Percentiles rank a stretch among this genome's conserved stretches.
Evolutionary conservation across 768 basidiomycete species (phyloP).

Genomic region (Galerina sulciceps): DNA sequence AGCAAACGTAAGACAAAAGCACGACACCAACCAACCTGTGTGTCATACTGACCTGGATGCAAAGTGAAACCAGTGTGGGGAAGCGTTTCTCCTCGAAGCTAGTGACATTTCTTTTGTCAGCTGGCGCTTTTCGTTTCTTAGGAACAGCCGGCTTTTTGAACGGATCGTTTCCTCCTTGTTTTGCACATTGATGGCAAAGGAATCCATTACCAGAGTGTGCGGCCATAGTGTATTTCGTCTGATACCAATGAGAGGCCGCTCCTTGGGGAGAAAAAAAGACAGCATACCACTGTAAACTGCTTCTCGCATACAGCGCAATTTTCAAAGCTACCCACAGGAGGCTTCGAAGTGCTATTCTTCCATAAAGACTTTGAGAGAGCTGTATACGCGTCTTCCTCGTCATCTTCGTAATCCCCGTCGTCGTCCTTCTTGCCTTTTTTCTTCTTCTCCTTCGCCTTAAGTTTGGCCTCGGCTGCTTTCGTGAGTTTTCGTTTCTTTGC

Average conservation of each 20-base stretch:
- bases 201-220: slow-evolving; percentile 73
- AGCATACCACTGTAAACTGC: slow-evolving; percentile 85
- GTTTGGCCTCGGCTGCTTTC: slow-evolving; percentile 49
- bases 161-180: slow-evolving; percentile 76
- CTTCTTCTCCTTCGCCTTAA: slow-evolving; percentile 49
- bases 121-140: slow-evolving; percentile 63
- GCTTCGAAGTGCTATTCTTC: slow-evolving; percentile 47
- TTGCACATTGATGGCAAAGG: slow-evolving; percentile 86
- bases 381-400: slow-evolving; percentile 71
- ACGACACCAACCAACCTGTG: not conserved
- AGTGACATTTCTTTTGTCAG: slow-evolving; percentile 70
- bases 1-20: not conserved
- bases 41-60: slow-evolving; percentile 66
- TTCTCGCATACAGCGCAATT: slow-evolving; percentile 82
- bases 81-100: slow-evolving; percentile 73
- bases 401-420: slow-evolving; percentile 54
- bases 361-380: slow-evolving; percentile 60
- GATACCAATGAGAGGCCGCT: not conserved
- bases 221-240: slow-evolving; percentile 90
- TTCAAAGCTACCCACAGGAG: slow-evolving; percentile 78
- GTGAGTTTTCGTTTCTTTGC: slow-evolving; percentile 61
- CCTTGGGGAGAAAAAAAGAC: not conserved
- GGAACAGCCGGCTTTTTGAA: slow-evolving; percentile 79
- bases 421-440: slow-evolving; percentile 42
- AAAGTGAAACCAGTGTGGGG: slow-evolving; percentile 74